Base-by-base conservation (phyloP, 2,329 filamentous ascomycete genomes). In the Aaosphaeria pasadenensis region DNA sequence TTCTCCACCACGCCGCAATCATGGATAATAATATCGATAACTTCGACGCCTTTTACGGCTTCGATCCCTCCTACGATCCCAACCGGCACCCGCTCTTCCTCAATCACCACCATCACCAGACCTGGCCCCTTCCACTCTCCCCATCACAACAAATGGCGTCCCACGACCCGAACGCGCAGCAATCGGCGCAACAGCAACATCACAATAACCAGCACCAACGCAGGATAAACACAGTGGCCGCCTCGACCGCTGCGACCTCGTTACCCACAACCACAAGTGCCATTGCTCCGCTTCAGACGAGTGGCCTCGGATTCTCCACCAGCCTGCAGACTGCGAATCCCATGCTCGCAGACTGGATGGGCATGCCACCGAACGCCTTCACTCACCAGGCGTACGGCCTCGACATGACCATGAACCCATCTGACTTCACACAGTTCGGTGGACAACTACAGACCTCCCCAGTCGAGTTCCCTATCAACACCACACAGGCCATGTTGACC, bases 1-100 rank as follows among this genome's bases (percentile, higher is more conserved):
- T n/a, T 9, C 33, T 36, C 33, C 9, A 36, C 7, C 33, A 36
- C 7, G 7, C 33, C 7, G 33, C 33, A 36, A 36, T n/a, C 33
- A 77, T 77, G 74, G 73, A 76, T 56, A 66, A 72, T 62, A 67
- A 71, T 60, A 69, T 66, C 58, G 58, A 69, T 55, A 60, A 66
- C 54, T 56, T 71, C 51, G 71, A 73, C 55, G 61, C 57, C 56
- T 59, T 71, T 45, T 69, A 74, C 59, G 69, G 63, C 56, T 74
- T 72, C 53, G 71, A 68, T 54, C 56, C 64, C 31, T 57, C 56
- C 43, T 71, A 63, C 62, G 67, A 71, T 56, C 66, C 64, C 42
- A 68, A 60, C 57, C 60, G 63, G 48, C 61, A 62, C 48, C 50
- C 56, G 28, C 61, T 13, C 33, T 35, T 61, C 52, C 62, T 62